Base-by-base conservation (phyloP, 331 rosid species). In the Erythrophleum ivorense region DNA sequence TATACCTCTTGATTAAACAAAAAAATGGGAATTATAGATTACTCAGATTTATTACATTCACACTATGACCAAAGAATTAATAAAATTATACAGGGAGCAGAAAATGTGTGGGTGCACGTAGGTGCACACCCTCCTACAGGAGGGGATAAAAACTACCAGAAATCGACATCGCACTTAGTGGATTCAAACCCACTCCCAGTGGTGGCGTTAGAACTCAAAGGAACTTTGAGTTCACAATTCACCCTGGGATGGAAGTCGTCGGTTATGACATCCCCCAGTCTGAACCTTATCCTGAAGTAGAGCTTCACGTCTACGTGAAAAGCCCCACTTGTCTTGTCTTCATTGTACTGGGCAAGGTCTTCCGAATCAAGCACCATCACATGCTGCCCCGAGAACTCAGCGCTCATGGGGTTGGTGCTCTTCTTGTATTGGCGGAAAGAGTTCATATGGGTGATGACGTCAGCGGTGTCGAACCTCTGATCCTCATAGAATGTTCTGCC, bases 241-340 rank as follows among this genome's bases (percentile, higher is more conserved):
- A 62, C 85, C 29, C 11, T 85, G 6, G 76, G 74, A 34, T 67
- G 73, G 5, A 2, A 72, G 4, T 6, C 0, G 0, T 48, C 5
- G 15, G 7, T 7, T 2, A 34, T 82, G 36, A 24, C 7, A 4
- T 76, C 73, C 2, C 84, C 84, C 3, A 83, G 70, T 87, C 81
- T 79, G 40, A 86, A 83, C 75, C 90, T 80, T 4, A 91, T 71
- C 12, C 5, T 60, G 43, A 88, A 84, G 62, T 83, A 11, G 5
- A 90, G 46, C 79, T 75, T 89, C 70, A 94, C 83, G 24, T 88
- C 78, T 2, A 94, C 68, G 45, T 59, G 21, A 60, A 84, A 92
- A 72, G 53, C 48, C 38, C 88, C 86, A 0, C 29, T 58, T 5
- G 9, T 75, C 80, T 77, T 76, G 16, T 91, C 88, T 7, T 48